Evolutionary conservation across 129 eudicot genomes (phyloP), one percentile per base, ranked within the genome.

Genomic region (Flaveria brownii): DNA sequence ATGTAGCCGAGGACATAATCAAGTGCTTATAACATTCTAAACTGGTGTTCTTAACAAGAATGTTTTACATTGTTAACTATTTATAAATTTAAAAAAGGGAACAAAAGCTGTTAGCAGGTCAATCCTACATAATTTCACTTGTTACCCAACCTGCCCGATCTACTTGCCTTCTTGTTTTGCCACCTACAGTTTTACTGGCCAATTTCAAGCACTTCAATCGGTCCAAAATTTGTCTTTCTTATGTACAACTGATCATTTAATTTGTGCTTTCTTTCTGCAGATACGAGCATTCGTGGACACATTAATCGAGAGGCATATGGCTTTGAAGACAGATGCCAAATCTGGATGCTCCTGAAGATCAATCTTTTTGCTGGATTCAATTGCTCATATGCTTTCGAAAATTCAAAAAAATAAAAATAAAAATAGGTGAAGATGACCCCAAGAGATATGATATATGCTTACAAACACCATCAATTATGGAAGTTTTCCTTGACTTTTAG

Each of bases 241-340:
- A 6, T 55, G 41, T 30, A 30, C 28, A 57, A 28, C 68, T 43
- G 63, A 64, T 26, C 52, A 41, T 18, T 56, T 12, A 33, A 20
- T 59, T 56, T 65, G 23, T 33, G 54, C 28, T 76, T 78, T 71
- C 73, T 42, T 74, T 22, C 23, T 72, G 78, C 90, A 95, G 99
- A 95, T 95, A 78, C 93, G 99, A 41, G 97, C 96, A 25, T 95
- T 91, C 70, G 99, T 95, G 87, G 99, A 91, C 90, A 85, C 18
- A 83, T 78, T 95, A 83, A 88, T 95, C 61, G 97, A 89, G 80
- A 86, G 94, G 73, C 96, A 91, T 82, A 88, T 90, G 96, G 73
- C 90, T 41, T 62, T 9, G 76, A 89, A 85, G 83, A 79, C 85
- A 47, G 90, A 73, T 47, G 76, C 67, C 43, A 95, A 89, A 78